A percentile compares a stretch with the other conserved stretches of the same genome.
phyloP scores from a whole-genome alignment of 352 stramenopile genomes.

The Pythium aquatile region DNA sequence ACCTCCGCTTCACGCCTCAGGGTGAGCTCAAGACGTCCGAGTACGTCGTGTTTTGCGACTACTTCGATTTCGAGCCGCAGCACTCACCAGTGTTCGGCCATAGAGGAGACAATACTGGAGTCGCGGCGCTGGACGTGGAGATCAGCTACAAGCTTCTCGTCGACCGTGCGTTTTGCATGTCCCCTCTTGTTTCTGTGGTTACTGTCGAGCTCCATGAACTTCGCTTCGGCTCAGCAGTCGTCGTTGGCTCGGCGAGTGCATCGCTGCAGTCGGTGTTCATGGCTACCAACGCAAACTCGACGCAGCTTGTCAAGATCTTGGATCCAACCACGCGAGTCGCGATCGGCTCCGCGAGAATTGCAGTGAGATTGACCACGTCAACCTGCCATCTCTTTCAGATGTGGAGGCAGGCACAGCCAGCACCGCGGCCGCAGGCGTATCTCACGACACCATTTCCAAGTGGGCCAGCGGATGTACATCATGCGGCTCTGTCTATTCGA shows the following conservation, averaged over 20 bases:
- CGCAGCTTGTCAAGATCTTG: conserved; percentile 18
- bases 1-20: background rate
- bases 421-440: background rate
- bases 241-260: conserved; percentile 16
- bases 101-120: background rate
- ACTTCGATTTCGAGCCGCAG: conserved; percentile 45
- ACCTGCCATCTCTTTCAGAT: conserved; percentile 3
- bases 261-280: conserved; percentile 28
- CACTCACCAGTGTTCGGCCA: conserved; percentile 30
- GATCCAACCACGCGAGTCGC: conserved; percentile 15
- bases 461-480: background rate
- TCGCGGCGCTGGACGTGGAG: conserved; percentile 26
- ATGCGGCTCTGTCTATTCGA: conserved; percentile 1
- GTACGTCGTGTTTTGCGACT: conserved; percentile 37
- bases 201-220: conserved; percentile 33
- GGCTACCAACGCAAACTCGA: conserved; percentile 8
- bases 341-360: conserved; percentile 23
- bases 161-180: conserved; percentile 28
- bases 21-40: background rate
- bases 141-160: conserved; percentile 36
- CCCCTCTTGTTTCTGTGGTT: conserved; percentile 12
- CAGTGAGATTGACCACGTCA: conserved; percentile 3
- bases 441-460: background rate
- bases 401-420: background rate
- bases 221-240: background rate